These are phyloP conservation scores for Orbilia blumenaviensis DNA, from an alignment of 2,329 filamentous ascomycete genomes.

Conservation along the genomic window DNA sequence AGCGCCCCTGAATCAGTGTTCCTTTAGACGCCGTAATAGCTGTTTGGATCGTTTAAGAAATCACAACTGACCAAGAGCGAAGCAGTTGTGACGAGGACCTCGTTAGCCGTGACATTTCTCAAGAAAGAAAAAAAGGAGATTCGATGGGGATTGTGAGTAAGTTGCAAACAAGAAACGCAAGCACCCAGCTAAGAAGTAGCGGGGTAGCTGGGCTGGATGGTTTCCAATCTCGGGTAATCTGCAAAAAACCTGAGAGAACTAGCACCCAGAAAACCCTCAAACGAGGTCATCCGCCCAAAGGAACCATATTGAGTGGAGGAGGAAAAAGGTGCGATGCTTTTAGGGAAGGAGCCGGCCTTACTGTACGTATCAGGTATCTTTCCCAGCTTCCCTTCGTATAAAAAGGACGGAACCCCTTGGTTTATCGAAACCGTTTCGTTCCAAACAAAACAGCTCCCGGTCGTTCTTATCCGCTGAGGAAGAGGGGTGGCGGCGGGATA, in stretches of 20 bases:
- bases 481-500: not conserved
- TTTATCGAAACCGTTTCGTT: constrained; percentile 22
- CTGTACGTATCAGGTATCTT: constrained; percentile 31
- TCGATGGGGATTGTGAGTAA: constrained; percentile 35
- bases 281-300: constrained; percentile 12
- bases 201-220: constrained; percentile 43
- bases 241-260: constrained; percentile 21
- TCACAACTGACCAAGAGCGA: constrained; percentile 21
- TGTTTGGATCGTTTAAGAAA: constrained; percentile 4
- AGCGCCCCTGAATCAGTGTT: constrained; percentile 6
- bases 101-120: constrained; percentile 45
- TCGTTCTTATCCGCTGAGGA: constrained; percentile 1
- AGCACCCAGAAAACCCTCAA: constrained; percentile 40
- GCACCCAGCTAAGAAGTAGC: constrained; percentile 44
- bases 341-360: constrained; percentile 5
- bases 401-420: constrained; percentile 2
- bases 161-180: constrained; percentile 45
- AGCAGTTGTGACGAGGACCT: constrained; percentile 25
- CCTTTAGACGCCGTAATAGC: not conserved
- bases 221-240: constrained; percentile 54
- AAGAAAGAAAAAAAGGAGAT: constrained; percentile 53
- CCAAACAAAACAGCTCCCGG: constrained; percentile 19
- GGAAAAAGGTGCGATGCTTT: not conserved
- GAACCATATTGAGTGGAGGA: constrained; percentile 1
- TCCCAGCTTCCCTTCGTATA: constrained; percentile 30